phyloP scores from a whole-genome alignment of 2,329 filamentous ascomycete genomes.

The Thielaviopsis musarum region DNA sequence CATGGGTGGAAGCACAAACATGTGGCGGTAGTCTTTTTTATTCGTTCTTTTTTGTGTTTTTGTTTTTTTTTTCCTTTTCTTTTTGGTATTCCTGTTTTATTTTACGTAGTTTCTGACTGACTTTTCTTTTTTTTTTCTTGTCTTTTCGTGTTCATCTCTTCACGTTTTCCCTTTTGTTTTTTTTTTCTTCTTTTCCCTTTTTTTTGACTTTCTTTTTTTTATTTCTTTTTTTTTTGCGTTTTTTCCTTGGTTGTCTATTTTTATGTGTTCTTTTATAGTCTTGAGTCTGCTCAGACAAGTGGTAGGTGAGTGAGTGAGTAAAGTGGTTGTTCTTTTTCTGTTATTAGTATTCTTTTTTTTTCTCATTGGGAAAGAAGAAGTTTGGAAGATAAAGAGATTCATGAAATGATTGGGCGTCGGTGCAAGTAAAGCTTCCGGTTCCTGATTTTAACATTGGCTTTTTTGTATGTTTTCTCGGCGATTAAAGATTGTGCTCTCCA shows the following conservation, averaged over 20 bases:
- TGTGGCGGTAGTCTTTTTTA: conserved; percentile 1
- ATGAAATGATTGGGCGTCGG: too few relatives aligned
- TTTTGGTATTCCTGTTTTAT: background rate
- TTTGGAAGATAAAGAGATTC: too few relatives aligned
- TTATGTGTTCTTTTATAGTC: background rate
- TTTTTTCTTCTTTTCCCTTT: background rate
- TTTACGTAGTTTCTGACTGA: background rate
- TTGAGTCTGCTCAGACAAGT: too few relatives aligned
- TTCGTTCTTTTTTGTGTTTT: conserved; percentile 6
- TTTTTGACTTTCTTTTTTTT: background rate
- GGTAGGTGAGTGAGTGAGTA: background rate
- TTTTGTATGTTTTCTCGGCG: too few relatives aligned
- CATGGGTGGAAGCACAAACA: conserved; percentile 33
- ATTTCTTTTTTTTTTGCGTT: conserved; percentile 5
- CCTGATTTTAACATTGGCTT: too few relatives aligned
- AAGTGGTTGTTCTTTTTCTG: conserved; percentile 2
- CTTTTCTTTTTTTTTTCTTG: background rate
- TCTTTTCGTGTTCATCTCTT: background rate
- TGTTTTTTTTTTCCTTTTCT: conserved; percentile 1
- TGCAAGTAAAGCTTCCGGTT: too few relatives aligned
- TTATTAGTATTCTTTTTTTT: too few relatives aligned
- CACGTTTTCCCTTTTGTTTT: background rate
- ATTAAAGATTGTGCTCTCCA: too few relatives aligned
- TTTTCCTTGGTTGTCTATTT: background rate
- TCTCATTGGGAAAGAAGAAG: too few relatives aligned